These are phyloP conservation scores for Blastocystis sp. DNA, from an alignment of 352 stramenopile species.

Conservation along the genomic window DNA sequence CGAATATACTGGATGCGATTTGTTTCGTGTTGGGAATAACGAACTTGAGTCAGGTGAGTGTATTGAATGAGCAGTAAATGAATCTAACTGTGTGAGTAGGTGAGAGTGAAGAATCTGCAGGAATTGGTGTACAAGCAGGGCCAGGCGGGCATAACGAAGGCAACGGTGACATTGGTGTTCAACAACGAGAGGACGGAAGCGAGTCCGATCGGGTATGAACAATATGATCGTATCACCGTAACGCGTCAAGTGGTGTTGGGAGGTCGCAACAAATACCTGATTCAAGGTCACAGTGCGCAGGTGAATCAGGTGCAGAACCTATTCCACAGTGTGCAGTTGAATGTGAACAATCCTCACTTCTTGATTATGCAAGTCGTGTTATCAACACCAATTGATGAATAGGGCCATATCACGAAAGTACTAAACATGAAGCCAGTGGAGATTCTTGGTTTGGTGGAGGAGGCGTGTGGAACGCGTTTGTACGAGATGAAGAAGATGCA, in stretches of 20 bases:
- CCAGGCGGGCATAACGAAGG: conserved; percentile 96
- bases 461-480: conserved; percentile 97
- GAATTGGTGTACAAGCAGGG: conserved; percentile 99
- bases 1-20: conserved; percentile 98
- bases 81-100: conserved; percentile 71
- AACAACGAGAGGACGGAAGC: conserved; percentile 89
- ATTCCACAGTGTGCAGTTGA: conserved; percentile 99
- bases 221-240: conserved; percentile 96
- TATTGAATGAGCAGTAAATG: background rate
- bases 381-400: conserved; percentile 14
- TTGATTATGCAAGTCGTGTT: conserved; percentile 93
- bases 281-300: conserved; percentile 94
- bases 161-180: conserved; percentile 96
- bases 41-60: conserved; percentile 86
- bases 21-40: conserved; percentile 99
- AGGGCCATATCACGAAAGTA: conserved; percentile 92
- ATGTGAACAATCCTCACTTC: conserved; percentile 99
- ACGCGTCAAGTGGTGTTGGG: conserved; percentile 89
- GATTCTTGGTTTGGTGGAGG: conserved; percentile 99
- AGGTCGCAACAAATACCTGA: conserved; percentile 98
- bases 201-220: conserved; percentile 92
- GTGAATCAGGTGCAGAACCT: conserved; percentile 96
- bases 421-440: conserved; percentile 99
- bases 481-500: conserved; percentile 98
- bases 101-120: conserved; percentile 94